phyloP scores from a whole-genome alignment of 495 filamentous ascomycete genomes.

The Pyrenopolyporus hunteri region DNA sequence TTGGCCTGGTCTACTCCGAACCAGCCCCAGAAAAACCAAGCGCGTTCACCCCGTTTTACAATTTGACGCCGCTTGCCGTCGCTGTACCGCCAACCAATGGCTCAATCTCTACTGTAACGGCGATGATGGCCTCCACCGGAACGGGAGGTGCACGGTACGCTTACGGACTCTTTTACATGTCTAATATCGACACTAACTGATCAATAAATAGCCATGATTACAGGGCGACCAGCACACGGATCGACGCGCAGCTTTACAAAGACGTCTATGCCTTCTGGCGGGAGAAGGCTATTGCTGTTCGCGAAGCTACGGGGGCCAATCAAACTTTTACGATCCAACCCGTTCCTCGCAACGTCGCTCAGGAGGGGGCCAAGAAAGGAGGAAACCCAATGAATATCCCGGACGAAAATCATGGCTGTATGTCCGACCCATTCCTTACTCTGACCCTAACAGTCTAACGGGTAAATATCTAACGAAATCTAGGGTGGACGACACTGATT shows the following conservation, averaged over 20 bases:
- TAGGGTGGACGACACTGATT: slow-evolving; percentile 35
- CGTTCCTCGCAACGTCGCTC: slow-evolving; percentile 19
- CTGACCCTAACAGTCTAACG: too few relatives aligned
- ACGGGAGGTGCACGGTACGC: neutral
- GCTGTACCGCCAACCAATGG: slow-evolving; percentile 11
- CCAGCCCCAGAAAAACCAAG: slow-evolving; percentile 1
- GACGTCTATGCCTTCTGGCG: slow-evolving; percentile 40
- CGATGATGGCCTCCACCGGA: neutral
- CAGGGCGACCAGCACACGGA: slow-evolving; percentile 21
- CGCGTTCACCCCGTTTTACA: slow-evolving; percentile 13
- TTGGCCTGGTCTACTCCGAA: slow-evolving; percentile 13
- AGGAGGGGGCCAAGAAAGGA: slow-evolving; percentile 16
- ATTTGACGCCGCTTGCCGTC: neutral
- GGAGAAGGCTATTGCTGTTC: slow-evolving; percentile 18
- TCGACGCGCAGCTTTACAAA: slow-evolving; percentile 41
- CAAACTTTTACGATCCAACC: slow-evolving; percentile 42
- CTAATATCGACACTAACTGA: neutral
- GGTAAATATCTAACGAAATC: neutral
- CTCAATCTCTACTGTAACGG: slow-evolving; percentile 7
- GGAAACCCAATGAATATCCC: slow-evolving; percentile 29
- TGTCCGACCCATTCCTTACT: neutral
- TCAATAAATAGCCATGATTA: slow-evolving; percentile 37
- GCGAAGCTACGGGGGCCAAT: slow-evolving; percentile 32
- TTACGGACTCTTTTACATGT: neutral
- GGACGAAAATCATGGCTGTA: slow-evolving; percentile 18